Evolutionary conservation across 768 basidiomycete species (phyloP), one percentile per base, ranked within the genome.

Genomic region (Dentipellis sp.): DNA sequence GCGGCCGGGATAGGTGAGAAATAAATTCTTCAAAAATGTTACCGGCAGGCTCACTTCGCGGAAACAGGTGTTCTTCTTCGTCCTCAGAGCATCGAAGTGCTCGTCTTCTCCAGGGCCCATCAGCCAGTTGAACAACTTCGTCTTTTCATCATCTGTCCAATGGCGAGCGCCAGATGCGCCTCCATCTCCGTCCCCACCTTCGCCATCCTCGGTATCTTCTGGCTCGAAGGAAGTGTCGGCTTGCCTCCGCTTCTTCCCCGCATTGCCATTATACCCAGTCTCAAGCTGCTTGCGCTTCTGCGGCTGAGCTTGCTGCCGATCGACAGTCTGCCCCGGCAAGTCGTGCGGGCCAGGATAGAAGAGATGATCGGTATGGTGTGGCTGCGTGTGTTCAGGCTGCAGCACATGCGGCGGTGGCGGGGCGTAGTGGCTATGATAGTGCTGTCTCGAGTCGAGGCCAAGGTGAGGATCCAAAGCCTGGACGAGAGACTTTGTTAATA

Each of bases 111-210:
- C 76, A 11, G 70, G 71, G 19, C 78, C 86, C 81, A 91, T 86
- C 49, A 91, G 78, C 87, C 88, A 91, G 46, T 71, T 78, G 68
- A 91, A 91, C 48, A 91, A 72, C 59, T 78, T 81, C 12, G 85
- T 77, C 70, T 90, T 91, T 65, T 91, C 88, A 9, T 88, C 86
- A 66, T 89, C 88, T 0, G 86, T 86, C 88, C 88, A 91, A 62
- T 91, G 88, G 62, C 89, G 89, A 1, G 88, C 84, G 22, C 88
- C 88, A n/a, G 66, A 64, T 19, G 54, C 55, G 10, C 56, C 59
- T 9, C 62, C 66, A 16, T 63, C 63, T 14, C 55, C 57, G 19
- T 57, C 59, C 1, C 59, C 62, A 2, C 62, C 58, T 17, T 65
- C 61, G 56, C 59, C 56, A 34, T 63, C 64, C 23, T 55, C 56